Conservation (phyloP, 768 basidiomycete species). For the Boletellus ananas region DNA sequence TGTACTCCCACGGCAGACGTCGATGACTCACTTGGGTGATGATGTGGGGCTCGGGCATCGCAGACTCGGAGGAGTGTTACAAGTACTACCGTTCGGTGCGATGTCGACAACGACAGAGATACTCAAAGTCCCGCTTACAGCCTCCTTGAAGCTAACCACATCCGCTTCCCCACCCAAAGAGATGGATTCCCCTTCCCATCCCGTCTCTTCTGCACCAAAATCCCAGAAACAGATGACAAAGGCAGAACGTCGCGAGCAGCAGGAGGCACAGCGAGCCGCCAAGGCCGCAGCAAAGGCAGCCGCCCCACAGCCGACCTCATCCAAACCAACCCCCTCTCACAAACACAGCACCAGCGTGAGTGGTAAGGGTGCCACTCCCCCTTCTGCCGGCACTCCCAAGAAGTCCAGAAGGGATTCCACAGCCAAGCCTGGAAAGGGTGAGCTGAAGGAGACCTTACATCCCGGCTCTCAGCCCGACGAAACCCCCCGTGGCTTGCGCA, state of each 20-base stretch:
- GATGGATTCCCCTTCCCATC: conserved; percentile 6
- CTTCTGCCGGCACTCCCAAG: conserved; percentile 18
- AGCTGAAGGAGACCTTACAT: conserved; percentile 24
- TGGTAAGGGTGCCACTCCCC: conserved; percentile 14
- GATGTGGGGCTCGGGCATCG: too few relatives aligned
- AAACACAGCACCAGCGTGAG: conserved; percentile 18
- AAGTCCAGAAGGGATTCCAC: conserved; percentile 23
- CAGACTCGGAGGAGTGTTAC: neutral
- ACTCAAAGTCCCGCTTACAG: conserved; percentile 1
- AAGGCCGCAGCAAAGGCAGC: conserved; percentile 51
- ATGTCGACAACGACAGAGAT: conserved; percentile 28
- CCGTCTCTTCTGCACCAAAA: conserved; percentile 23
- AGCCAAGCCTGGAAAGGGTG: conserved; percentile 20
- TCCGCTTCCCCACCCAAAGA: neutral
- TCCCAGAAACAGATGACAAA: conserved; percentile 76
- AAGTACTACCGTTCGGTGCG: neutral
- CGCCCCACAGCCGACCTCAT: conserved; percentile 14
- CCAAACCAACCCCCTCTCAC: conserved; percentile 31
- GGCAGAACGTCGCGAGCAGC: conserved; percentile 73
- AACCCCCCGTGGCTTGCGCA: conserved; percentile 59
- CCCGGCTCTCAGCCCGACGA: conserved; percentile 34
- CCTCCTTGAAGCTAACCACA: conserved; percentile 20
- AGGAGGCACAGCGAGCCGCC: conserved; percentile 78
- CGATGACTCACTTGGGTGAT: conserved; percentile 16
- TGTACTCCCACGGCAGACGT: conserved; percentile 13